A percentile compares a stretch with the other conserved stretches of the same genome.
These are phyloP conservation scores for Thermomyces lanuginosus DNA, from an alignment of 2,329 filamentous ascomycete species.

Conservation along the genomic window DNA sequence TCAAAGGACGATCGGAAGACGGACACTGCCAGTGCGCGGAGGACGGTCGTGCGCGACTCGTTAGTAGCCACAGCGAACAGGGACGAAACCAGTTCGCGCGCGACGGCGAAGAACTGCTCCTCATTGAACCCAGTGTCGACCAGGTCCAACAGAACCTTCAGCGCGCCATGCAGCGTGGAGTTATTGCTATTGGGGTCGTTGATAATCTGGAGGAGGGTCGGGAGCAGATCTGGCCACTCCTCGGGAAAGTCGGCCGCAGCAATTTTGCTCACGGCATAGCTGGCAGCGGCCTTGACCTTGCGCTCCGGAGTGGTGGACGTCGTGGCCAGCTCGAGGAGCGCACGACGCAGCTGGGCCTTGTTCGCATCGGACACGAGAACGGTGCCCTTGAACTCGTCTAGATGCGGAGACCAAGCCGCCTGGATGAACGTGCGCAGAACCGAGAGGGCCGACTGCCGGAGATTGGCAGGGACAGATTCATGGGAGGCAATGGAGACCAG, in stretches of 20 bases:
- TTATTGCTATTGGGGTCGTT: slow-evolving; percentile 51
- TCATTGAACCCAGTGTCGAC: slow-evolving; percentile 89
- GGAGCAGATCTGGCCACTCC: slow-evolving; percentile 80
- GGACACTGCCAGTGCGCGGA: slow-evolving; percentile 72
- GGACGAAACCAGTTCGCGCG: slow-evolving; percentile 65
- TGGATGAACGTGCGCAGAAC: slow-evolving; percentile 70
- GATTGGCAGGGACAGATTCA: slow-evolving; percentile 51
- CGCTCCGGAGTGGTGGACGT: slow-evolving; percentile 55
- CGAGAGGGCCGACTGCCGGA: slow-evolving; percentile 70
- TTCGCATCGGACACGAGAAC: slow-evolving; percentile 55
- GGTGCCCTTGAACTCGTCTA: slow-evolving; percentile 52
- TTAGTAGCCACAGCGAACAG: slow-evolving; percentile 71
- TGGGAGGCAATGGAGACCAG: slow-evolving; percentile 70
- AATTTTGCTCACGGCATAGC: slow-evolving; percentile 83
- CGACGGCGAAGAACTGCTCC: slow-evolving; percentile 85
- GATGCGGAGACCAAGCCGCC: slow-evolving; percentile 63
- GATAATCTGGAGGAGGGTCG: slow-evolving; percentile 61
- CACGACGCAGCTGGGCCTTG: slow-evolving; percentile 56
- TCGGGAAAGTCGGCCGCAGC: slow-evolving; percentile 87
- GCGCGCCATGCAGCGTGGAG: slow-evolving; percentile 68
- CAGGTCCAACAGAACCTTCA: slow-evolving; percentile 75
- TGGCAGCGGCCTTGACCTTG: slow-evolving; percentile 78
- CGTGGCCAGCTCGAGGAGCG: slow-evolving; percentile 61
- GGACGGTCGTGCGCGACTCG: slow-evolving; percentile 52
- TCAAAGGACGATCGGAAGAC: slow-evolving; percentile 89